Evolutionary conservation across 202 grass and related monocot species (phyloP).

Genomic region (Panicum virgatum): DNA sequence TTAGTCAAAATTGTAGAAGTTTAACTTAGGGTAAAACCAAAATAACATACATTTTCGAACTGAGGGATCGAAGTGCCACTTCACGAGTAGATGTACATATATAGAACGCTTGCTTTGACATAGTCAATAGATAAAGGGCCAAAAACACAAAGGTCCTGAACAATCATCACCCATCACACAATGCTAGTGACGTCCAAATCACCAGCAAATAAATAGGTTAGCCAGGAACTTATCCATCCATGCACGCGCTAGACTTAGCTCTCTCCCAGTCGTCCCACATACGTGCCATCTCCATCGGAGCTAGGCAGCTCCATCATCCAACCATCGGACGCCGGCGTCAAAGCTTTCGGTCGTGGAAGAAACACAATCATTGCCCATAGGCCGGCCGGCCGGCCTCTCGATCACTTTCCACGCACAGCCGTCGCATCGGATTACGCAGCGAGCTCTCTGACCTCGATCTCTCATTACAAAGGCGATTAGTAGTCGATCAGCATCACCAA

Average conservation of each 20-base stretch:
- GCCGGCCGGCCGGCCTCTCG: too few species aligned
- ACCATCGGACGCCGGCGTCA: neutral
- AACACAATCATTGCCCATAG: neutral
- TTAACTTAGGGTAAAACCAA: too few species aligned
- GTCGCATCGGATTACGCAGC: slow-evolving; percentile 20
- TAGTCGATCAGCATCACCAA: neutral
- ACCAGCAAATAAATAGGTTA: neutral
- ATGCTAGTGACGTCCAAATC: slow-evolving; percentile 7
- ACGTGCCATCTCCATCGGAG: neutral
- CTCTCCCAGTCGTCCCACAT: too few species aligned
- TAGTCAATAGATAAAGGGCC: neutral
- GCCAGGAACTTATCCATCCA: slow-evolving; percentile 19
- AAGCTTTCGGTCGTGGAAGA: slow-evolving; percentile 36
- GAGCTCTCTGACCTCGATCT: too few species aligned
- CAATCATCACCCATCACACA: neutral
- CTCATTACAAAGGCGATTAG: neutral
- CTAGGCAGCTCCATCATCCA: too few species aligned
- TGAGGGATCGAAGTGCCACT: too few species aligned
- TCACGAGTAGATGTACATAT: neutral
- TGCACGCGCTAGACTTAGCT: slow-evolving; percentile 23
- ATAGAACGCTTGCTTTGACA: neutral
- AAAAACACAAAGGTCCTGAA: neutral
- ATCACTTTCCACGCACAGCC: slow-evolving; percentile 27
- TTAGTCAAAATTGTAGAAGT: too few species aligned
- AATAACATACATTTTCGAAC: too few species aligned